Evolutionary conservation across 495 filamentous ascomycete species (phyloP), one percentile per base, ranked within the genome.

Genomic region (Achaetomiella virescens): DNA sequence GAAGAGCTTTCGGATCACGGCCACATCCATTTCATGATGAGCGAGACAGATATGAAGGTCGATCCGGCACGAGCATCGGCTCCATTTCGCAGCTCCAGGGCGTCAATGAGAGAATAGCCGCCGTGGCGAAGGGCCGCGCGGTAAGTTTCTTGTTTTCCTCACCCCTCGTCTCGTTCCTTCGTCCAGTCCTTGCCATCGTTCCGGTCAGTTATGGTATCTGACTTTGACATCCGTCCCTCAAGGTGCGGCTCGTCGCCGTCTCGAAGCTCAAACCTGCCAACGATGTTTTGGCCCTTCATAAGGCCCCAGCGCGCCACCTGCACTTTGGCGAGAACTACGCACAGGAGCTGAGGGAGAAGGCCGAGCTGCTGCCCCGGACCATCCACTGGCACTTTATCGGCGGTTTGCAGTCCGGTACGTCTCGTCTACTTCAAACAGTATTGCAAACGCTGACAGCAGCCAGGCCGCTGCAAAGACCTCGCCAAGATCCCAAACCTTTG

Each of bases 251-350:
- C 22, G 87, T 98, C 22, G 91, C 91, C 31, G 91, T 98, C 48
- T 96, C 90, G 17, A 98, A 98, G 69, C 78, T 93, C 61, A 96
- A 97, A 70, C 90, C 93, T 11, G 88, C 84, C 49, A 83, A 86
- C 51, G 95, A 97, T 72, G 84, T 97, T 64, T 77, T 95, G 40
- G 84, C 89, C 47, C 79, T 98, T 2, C 86, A 95, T 74, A 73
- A 82, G 55, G 62, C 78, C 1, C 76, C 78, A 0, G 69, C 75
- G 18, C 59, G 68, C 0, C 91, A 96, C 40, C 61, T 76, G 48
- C 90, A 97, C 72, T 97, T 97, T 70, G 93, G 93, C 59, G 93
- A 98, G 72, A 98, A 98, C 75, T 98, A 98, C 76, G 79, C 88
- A 14, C 91, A 97, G 73, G 93, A 98, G 67, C 84, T 98, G 40